These are phyloP conservation scores for Mariannaea elegans DNA, from an alignment of 2,329 filamentous ascomycete species.

Conservation along the genomic window DNA sequence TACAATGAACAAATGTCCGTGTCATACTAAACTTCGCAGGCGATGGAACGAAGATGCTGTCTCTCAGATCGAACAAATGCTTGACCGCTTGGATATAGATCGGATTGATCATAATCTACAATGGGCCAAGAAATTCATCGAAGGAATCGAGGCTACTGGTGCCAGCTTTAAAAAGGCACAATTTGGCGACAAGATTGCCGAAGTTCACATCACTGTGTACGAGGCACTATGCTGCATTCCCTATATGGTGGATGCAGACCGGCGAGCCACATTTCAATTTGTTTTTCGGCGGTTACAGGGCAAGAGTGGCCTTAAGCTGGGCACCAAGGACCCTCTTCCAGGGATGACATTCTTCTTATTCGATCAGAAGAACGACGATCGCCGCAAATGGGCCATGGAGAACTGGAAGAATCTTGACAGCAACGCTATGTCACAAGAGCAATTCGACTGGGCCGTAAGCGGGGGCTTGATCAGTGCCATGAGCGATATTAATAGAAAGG, in stretches of 20 bases:
- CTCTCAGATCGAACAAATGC: conserved; percentile 61
- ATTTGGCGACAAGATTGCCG: conserved; percentile 58
- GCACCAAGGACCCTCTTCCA: conserved; percentile 76
- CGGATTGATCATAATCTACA: conserved; percentile 68
- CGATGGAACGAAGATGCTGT: conserved; percentile 61
- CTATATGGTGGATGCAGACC: conserved; percentile 69
- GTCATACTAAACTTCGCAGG: conserved; percentile 41
- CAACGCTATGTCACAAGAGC: conserved; percentile 68
- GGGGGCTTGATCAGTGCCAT: conserved; percentile 76
- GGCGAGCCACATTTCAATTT: conserved; percentile 73
- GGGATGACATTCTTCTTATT: conserved; percentile 89
- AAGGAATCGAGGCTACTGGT: conserved; percentile 58
- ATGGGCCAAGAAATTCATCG: conserved; percentile 64
- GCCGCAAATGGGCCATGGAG: conserved; percentile 49
- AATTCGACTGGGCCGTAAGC: conserved; percentile 89
- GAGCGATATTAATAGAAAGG: conserved; percentile 63
- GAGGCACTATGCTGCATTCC: conserved; percentile 87
- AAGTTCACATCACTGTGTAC: conserved; percentile 82
- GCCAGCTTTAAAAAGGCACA: conserved; percentile 57
- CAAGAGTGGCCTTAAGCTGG: conserved; percentile 80
- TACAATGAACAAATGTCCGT: neutral
- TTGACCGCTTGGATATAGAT: conserved; percentile 68
- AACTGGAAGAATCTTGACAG: conserved; percentile 62
- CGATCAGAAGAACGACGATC: conserved; percentile 65
- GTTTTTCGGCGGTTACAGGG: conserved; percentile 80